Percentiles rank a stretch among this genome's conserved stretches.
Evolutionary conservation across 1,284 basidiomycete genomes (phyloP).

Genomic region (Ceratobasidium theobromae): DNA sequence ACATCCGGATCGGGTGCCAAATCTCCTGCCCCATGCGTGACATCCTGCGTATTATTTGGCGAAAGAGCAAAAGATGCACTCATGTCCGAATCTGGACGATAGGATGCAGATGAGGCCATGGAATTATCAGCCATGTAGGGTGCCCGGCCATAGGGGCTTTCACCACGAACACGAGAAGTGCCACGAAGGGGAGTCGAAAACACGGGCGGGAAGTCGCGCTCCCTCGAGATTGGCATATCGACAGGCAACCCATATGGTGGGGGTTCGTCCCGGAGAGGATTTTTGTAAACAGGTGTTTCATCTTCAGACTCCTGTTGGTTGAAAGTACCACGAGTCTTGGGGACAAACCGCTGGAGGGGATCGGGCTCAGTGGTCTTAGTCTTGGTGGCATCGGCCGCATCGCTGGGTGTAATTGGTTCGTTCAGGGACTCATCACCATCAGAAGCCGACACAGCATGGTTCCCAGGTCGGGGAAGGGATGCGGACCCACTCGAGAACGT

Average conservation of each 20-base stretch:
- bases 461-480: constrained; percentile 13
- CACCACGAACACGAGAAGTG: constrained; percentile 14
- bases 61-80: constrained; percentile 4
- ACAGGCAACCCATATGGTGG: constrained; percentile 16
- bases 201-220: constrained; percentile 18
- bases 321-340: constrained; percentile 14
- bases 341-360: constrained; percentile 27
- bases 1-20: constrained; percentile 27
- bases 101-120: constrained; percentile 22
- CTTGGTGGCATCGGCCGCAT: constrained; percentile 1
- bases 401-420: constrained; percentile 3
- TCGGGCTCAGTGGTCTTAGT: neutral
- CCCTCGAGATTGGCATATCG: neutral
- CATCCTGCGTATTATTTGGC: neutral
- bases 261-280: constrained; percentile 20
- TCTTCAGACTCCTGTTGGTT: constrained; percentile 3
- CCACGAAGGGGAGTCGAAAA: constrained; percentile 1
- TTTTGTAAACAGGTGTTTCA: constrained; percentile 8
- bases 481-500: constrained; percentile 13
- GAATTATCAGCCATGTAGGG: constrained; percentile 17
- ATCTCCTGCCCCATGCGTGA: constrained; percentile 30
- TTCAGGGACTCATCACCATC: constrained; percentile 27
- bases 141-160: constrained; percentile 1
- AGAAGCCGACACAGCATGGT: constrained; percentile 22
- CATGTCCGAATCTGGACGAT: constrained; percentile 21